Evolutionary conservation across 2,329 filamentous ascomycete genomes (phyloP), one percentile per base, ranked within the genome.

Genomic region (Stagonosporopsis tanaceti): DNA sequence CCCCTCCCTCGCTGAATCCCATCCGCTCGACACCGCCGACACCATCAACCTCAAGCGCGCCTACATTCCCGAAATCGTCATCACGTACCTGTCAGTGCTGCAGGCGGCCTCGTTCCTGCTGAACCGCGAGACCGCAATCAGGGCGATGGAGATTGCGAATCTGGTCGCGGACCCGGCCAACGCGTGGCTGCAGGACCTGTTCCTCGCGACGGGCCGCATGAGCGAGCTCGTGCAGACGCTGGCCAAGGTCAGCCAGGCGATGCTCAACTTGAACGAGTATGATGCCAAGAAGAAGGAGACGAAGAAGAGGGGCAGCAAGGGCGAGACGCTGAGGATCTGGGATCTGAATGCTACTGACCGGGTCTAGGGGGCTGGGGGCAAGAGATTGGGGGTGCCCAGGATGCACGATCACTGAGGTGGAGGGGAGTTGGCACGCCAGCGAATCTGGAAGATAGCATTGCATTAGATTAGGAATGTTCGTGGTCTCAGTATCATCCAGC

Each of bases 141-240:
- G 94, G 71, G 91, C 89, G 68, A 94, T 99, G 90, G 91, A 97
- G 57, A 81, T 99, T 15, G 89, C 92, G 1, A 87, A 88, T 1
- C 74, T 88, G 2, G 84, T 97, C 47, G 92, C 94, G 2, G 67
- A 72, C 14, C 61, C 65, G 25, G 55, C 60, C 2, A 72, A 68
- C 30, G 61, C 59, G 40, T 74, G 70, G 65, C 58, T 82, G 22
- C 71, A 76, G 20, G 67, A 71, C 25, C 62, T 69, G 28, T 78
- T 82, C 50, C 44, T 77, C 32, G 53, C 76, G 40, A 76, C 78
- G 1, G 74, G 75, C 1, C 61, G 78, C 28, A 81, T 82, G 79
- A 67, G 71, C 22, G 78, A 81, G 67, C 67, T 82, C 17, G 76
- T 82, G 24, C 67, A 72, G 70, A 85, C 85, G 11, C 88, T 98